These are phyloP conservation scores for Diaporthe sp. DNA, from an alignment of 2,329 filamentous ascomycete species.

Conservation along the genomic window DNA sequence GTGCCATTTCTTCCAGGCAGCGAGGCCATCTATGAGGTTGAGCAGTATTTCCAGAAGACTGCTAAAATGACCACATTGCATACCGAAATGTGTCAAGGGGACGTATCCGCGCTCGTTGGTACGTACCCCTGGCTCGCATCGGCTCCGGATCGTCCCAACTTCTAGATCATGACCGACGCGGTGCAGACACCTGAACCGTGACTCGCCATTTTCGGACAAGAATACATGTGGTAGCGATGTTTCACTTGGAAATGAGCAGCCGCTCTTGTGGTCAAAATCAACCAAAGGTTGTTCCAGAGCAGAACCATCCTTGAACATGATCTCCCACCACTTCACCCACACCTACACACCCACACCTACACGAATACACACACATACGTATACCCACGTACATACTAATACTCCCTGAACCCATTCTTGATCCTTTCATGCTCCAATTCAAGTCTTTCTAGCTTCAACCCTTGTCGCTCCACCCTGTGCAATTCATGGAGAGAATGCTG, in stretches of 20 bases:
- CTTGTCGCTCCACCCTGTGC: no score
- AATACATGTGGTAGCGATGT: not conserved
- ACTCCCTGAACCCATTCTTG: no score
- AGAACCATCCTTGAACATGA: no score
- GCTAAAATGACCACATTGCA: not conserved
- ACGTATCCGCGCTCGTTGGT: not conserved
- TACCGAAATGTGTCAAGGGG: not conserved
- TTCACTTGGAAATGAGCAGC: not conserved
- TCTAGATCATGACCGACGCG: not conserved
- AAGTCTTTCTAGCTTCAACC: no score
- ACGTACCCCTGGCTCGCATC: not conserved
- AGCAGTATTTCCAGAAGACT: not conserved
- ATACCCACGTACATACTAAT: no score
- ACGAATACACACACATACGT: no score
- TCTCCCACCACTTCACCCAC: no score
- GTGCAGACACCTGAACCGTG: not conserved
- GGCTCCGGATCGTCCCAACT: not conserved
- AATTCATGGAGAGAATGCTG: no score
- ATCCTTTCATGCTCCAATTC: no score
- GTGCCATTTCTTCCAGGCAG: not conserved
- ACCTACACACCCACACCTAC: no score
- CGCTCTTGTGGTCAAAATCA: not conserved
- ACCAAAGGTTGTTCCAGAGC: not conserved
- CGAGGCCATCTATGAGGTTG: no score
- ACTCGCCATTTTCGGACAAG: not conserved